Evolutionary conservation across 2,329 filamentous ascomycete species (phyloP).

Genomic region (Sclerotiophoma versabilis): DNA sequence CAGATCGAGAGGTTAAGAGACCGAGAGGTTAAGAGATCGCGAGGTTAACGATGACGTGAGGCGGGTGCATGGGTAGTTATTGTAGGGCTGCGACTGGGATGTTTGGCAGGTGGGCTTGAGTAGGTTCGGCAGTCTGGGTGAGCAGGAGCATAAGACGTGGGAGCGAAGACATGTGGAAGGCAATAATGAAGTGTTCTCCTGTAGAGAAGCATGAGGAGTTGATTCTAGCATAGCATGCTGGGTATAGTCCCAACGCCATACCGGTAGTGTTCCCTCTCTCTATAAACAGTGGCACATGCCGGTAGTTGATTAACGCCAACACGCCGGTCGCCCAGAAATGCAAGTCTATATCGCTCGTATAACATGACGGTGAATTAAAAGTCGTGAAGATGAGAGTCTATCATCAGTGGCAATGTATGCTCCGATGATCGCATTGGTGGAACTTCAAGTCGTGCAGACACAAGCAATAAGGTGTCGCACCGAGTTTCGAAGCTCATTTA

Average conservation of each 20-base stretch:
- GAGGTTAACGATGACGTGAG: not conserved
- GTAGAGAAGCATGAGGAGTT: not conserved
- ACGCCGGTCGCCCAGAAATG: constrained; percentile 10
- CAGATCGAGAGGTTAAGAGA: not conserved
- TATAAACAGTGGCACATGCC: not conserved
- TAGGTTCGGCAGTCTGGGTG: not conserved
- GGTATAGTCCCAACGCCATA: constrained; percentile 2
- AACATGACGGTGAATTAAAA: constrained; percentile 9
- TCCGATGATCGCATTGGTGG: not conserved
- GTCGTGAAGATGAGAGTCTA: not conserved
- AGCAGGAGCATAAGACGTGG: not conserved
- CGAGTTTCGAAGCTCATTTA: constrained; percentile 2
- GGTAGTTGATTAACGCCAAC: constrained; percentile 1
- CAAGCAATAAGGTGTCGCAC: not conserved
- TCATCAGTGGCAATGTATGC: not conserved
- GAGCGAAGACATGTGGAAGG: not conserved
- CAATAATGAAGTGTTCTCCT: not conserved
- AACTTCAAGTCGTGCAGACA: constrained; percentile 5
- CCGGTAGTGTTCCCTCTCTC: not conserved
- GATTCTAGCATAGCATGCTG: constrained; percentile 6
- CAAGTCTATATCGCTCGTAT: constrained; percentile 15
- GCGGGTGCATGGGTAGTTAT: not conserved
- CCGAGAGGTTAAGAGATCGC: not conserved
- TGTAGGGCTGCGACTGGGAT: not conserved
- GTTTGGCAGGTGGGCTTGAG: too few relatives aligned